Conservation (phyloP, 306 rosid genomes). For the Vicia villosa region DNA sequence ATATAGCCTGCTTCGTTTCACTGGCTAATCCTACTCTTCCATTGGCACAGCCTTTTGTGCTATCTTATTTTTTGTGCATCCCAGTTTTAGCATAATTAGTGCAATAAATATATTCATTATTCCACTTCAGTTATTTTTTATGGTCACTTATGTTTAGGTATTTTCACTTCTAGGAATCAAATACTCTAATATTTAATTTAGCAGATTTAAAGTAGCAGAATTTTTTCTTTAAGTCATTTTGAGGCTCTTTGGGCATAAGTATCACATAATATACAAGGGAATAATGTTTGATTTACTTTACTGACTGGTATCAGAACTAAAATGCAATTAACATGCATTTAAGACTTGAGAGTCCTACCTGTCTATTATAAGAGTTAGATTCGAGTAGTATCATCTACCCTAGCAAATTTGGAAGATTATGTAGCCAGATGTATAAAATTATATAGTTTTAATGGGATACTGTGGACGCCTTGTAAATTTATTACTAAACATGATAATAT, state of each 20-base stretch:
- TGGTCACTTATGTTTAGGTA: neutral
- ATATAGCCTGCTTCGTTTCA: neutral
- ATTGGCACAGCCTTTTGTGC: constrained; percentile 6
- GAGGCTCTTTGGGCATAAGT: constrained; percentile 15
- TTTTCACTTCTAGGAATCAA: constrained; percentile 16
- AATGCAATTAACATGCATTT: constrained; percentile 18
- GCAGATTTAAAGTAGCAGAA: constrained; percentile 1
- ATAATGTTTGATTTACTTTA: constrained; percentile 26
- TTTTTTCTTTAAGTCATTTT: constrained; percentile 13
- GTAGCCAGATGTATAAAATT: neutral
- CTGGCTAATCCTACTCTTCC: neutral
- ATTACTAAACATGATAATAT: constrained; percentile 27
- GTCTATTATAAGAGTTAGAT: constrained; percentile 5
- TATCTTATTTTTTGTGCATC: constrained; percentile 16
- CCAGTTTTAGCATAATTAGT: constrained; percentile 3
- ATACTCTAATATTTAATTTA: constrained; percentile 13
- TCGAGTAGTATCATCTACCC: constrained; percentile 26
- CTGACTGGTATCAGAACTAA: constrained; percentile 25
- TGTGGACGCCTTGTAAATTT: constrained; percentile 20
- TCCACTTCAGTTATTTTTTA: neutral
- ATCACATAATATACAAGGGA: constrained; percentile 20
- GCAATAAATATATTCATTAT: constrained; percentile 22
- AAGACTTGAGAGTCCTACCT: constrained; percentile 21
- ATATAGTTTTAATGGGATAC: neutral
- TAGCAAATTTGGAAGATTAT: neutral